These are phyloP conservation scores for Choiromyces venosus DNA, from an alignment of 495 filamentous ascomycete species.

Conservation along the genomic window DNA sequence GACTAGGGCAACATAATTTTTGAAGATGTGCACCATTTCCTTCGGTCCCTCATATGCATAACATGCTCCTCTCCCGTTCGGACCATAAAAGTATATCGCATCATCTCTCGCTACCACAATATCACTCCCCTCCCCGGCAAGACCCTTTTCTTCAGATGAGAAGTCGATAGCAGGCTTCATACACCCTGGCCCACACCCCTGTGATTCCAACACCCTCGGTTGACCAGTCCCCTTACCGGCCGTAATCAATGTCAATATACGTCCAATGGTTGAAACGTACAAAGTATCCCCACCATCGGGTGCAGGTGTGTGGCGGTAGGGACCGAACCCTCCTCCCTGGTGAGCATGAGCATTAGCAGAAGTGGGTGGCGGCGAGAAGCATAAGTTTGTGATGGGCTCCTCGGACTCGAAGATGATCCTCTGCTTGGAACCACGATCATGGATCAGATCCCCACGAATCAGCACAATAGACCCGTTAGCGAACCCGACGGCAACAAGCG, in stretches of 20 bases:
- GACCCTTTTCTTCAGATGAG: constrained; percentile 36
- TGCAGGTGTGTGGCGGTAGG: constrained; percentile 30
- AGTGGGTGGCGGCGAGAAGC: constrained; percentile 39
- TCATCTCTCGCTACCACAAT: constrained; percentile 88
- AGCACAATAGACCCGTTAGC: constrained; percentile 92
- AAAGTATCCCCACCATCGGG: constrained; percentile 50
- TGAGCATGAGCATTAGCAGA: constrained; percentile 21
- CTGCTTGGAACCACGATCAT: constrained; percentile 93
- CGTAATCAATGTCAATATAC: constrained; percentile 81
- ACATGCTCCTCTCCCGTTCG: constrained; percentile 76
- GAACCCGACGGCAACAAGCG: constrained; percentile 90
- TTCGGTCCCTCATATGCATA: constrained; percentile 89
- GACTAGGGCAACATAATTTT: constrained; percentile 80
- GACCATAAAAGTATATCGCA: constrained; percentile 87
- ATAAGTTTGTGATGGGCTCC: constrained; percentile 74
- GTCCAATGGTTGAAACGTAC: constrained; percentile 84
- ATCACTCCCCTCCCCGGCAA: constrained; percentile 58
- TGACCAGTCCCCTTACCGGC: constrained; percentile 83
- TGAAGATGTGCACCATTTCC: constrained; percentile 70
- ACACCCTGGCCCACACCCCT: constrained; percentile 82
- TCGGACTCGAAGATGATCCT: constrained; percentile 94
- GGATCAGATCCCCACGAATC: constrained; percentile 87
- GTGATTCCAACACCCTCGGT: constrained; percentile 78
- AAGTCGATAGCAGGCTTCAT: constrained; percentile 58
- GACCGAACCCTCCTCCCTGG: constrained; percentile 26